These are phyloP conservation scores for Alternaria atra DNA, from an alignment of 2,329 filamentous ascomycete species.

Conservation along the genomic window DNA sequence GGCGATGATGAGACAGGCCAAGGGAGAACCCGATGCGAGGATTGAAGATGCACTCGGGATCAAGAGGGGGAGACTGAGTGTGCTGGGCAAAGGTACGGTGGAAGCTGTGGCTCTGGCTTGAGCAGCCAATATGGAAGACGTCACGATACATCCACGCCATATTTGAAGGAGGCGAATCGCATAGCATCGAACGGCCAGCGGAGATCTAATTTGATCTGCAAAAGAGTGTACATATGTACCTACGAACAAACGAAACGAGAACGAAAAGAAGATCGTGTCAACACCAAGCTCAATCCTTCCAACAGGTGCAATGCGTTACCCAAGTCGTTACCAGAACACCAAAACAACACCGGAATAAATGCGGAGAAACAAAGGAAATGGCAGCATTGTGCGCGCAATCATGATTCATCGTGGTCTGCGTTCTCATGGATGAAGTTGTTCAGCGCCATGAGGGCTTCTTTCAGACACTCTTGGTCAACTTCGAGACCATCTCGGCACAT, in stretches of 20 bases:
- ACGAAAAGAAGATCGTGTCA: constrained; percentile 17
- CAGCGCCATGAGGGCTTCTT: constrained; percentile 44
- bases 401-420: constrained; percentile 38
- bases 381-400: constrained; percentile 20
- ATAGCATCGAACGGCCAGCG: constrained; percentile 5
- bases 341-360: constrained; percentile 23
- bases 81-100: constrained; percentile 37
- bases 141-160: neutral
- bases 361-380: constrained; percentile 6
- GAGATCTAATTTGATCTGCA: constrained; percentile 25
- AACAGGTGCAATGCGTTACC: constrained; percentile 32
- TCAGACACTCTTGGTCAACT: constrained; percentile 44
- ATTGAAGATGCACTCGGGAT: constrained; percentile 47
- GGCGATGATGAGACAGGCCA: constrained; percentile 43
- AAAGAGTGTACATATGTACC: constrained; percentile 29
- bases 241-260: constrained; percentile 28
- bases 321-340: constrained; percentile 34
- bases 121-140: constrained; percentile 2
- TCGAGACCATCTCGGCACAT: constrained; percentile 45
- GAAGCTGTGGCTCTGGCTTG: constrained; percentile 32
- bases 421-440: constrained; percentile 52
- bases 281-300: constrained; percentile 15
- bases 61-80: constrained; percentile 43
- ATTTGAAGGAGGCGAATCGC: neutral
- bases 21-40: constrained; percentile 39